Percentiles rank a stretch among this genome's conserved stretches.
Evolutionary conservation across 208 protist species (phyloP).

Genomic region (Crithidia fasciculata): DNA sequence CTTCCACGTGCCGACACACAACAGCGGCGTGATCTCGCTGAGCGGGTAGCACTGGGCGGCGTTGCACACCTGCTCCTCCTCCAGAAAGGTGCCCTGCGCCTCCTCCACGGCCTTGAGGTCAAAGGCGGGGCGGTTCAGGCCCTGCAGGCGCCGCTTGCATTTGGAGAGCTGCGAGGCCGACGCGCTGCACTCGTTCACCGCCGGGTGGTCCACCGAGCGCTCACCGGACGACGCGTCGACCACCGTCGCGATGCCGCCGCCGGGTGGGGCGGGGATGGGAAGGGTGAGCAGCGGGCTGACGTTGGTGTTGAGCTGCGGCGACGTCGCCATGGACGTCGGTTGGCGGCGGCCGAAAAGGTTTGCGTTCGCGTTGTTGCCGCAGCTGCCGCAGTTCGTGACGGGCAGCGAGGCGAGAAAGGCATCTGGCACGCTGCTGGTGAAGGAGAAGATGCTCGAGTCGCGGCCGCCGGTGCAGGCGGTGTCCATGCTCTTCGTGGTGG

Average conservation of each 20-base stretch:
- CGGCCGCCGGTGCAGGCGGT: slow-evolving; percentile 25
- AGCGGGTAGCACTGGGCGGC: slow-evolving; percentile 71
- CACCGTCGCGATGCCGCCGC: not conserved
- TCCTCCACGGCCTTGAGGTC: slow-evolving; percentile 59
- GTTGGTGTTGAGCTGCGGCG: not conserved
- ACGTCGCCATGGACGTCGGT: not conserved
- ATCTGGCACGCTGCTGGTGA: slow-evolving; percentile 28
- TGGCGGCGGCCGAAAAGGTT: not conserved
- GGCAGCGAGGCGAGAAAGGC: slow-evolving; percentile 9
- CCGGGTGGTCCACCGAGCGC: not conserved
- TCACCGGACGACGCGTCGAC: not conserved
- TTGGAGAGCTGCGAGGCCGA: slow-evolving; percentile 41
- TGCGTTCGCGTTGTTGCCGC: not conserved
- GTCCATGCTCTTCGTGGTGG: slow-evolving; percentile 23
- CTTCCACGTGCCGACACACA: slow-evolving; percentile 80
- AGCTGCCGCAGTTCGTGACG: not conserved
- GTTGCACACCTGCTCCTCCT: slow-evolving; percentile 55
- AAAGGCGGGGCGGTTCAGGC: slow-evolving; percentile 56
- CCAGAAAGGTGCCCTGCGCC: slow-evolving; percentile 26
- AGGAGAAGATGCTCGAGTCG: slow-evolving; percentile 37
- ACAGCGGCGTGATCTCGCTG: slow-evolving; percentile 58
- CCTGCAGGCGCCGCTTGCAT: slow-evolving; percentile 43
- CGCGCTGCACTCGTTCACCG: not conserved
- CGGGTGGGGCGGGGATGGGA: not conserved
- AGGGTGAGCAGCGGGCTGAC: not conserved